Percentiles rank a stretch among this genome's conserved stretches.
Conservation (phyloP, 1,139 yeast genomes). For the Suhomyces maxii region DNA sequence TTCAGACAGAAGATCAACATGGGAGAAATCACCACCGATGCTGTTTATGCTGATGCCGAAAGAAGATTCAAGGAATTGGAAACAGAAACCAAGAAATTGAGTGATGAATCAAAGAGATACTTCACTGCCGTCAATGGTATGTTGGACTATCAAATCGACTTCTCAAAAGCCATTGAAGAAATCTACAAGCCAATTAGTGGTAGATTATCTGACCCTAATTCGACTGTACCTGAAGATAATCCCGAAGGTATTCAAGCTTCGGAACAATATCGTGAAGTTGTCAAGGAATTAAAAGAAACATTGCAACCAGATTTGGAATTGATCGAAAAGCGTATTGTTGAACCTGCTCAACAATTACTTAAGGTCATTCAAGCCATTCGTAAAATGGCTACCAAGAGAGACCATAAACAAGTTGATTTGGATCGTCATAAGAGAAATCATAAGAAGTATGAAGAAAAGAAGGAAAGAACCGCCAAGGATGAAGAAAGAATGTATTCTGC, state of each 20-base stretch:
- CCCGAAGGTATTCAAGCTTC: conserved; percentile 96
- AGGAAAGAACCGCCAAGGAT: conserved; percentile 81
- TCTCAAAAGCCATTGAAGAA: conserved; percentile 91
- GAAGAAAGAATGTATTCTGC: conserved; percentile 88
- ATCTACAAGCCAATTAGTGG: conserved; percentile 96
- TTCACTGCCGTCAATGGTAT: conserved; percentile 89
- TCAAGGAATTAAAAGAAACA: conserved; percentile 78
- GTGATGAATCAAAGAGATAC: conserved; percentile 87
- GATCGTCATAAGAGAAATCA: conserved; percentile 77
- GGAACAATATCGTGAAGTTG: conserved; percentile 86
- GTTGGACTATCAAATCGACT: conserved; percentile 90
- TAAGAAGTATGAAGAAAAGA: conserved; percentile 74
- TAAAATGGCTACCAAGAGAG: conserved; percentile 93
- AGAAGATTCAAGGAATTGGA: conserved; percentile 93
- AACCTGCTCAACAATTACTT: conserved; percentile 89
- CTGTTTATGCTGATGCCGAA: conserved; percentile 93
- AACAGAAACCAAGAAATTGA: conserved; percentile 80
- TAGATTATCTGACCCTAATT: conserved; percentile 82
- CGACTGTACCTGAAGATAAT: conserved; percentile 84
- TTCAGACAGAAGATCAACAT: conserved; percentile 77
- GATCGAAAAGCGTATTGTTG: conserved; percentile 84
- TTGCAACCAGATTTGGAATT: conserved; percentile 91
- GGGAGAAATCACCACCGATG: conserved; percentile 83
- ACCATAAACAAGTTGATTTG: conserved; percentile 90
- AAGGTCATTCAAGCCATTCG: conserved; percentile 78